Base-by-base conservation (phyloP, 148 eudicot genomes). In the Silene uniflora region DNA sequence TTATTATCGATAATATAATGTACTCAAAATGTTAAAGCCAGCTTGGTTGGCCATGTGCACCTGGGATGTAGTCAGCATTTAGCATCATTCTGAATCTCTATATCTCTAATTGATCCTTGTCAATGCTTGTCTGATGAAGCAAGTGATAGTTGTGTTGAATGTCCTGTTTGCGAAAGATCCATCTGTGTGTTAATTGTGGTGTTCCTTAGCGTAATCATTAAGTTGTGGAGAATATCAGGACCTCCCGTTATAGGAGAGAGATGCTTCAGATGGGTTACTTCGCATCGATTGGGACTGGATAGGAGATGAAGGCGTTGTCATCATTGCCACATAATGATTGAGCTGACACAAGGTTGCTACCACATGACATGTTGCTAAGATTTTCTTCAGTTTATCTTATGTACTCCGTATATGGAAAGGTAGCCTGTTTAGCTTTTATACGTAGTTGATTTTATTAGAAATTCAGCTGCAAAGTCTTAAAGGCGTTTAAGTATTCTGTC, bases 241-340 rank as follows among this genome's bases (percentile, higher is more conserved):
- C 56, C 83, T 88, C 49, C 91, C 91, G n/a, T 44, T 78, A 69
- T 85, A 84, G 49, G 92, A 86, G 79, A 86, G 94, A 68, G 89
- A 81, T 67, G 84, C 79, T 65, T 79, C 82, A 69, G 91, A 88
- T 25, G n/a, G n/a, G 27, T 86, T 71, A 82, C 86, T 55, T 78
- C 84, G 74, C 89, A 83, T 75, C 85, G 79, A 60, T 71, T 88
- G 77, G 88, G 91, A 21, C 84, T 75, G 19, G 88, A 87, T 75
- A 87, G 86, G 76, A 87, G 85, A 82, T 83, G 92, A 91, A 87
- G 84, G 59, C 91, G 86, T 67, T 92, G 97, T 79, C 88, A 86
- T 71, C 86, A 87, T 77, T 92, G 97, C 83, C 71, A 75, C 72
- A 83, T 84, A 79, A 86, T 86, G 89, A 84, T 85, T 78, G 89